Percentiles rank a stretch among this genome's conserved stretches.
These are phyloP conservation scores for Onygenales sp. DNA, from an alignment of 2,329 filamentous ascomycete genomes.

Conservation along the genomic window DNA sequence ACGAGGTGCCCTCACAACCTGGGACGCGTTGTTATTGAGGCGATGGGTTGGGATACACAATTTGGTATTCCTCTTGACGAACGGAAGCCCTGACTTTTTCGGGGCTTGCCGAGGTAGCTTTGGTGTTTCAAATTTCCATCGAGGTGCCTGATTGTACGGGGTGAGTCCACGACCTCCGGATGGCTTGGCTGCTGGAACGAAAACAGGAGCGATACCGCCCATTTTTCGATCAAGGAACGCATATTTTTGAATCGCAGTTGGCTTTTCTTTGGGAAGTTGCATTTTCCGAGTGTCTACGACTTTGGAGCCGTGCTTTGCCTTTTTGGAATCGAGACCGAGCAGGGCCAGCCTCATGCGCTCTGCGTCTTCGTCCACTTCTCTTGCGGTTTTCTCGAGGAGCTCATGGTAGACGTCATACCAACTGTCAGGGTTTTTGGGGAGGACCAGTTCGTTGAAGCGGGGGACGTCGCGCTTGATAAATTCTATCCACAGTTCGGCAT, in stretches of 20 bases:
- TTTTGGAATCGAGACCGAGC: constrained; percentile 48
- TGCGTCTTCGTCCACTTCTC: constrained; percentile 49
- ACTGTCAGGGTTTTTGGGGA: constrained; percentile 55
- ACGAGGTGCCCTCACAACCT: constrained; percentile 29
- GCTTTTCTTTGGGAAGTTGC: constrained; percentile 21
- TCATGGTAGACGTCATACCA: constrained; percentile 74
- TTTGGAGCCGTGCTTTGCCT: constrained; percentile 47
- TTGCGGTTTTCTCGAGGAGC: constrained; percentile 51
- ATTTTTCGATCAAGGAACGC: constrained; percentile 23
- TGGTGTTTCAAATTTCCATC: constrained; percentile 18
- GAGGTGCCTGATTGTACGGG: constrained; percentile 7
- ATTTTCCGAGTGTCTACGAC: constrained; percentile 41
- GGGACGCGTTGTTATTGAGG: constrained; percentile 28
- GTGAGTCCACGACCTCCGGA: constrained; percentile 1
- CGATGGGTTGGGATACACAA: constrained; percentile 33
- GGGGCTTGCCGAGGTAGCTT: constrained; percentile 13
- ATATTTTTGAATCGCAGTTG: constrained; percentile 22
- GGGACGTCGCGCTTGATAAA: constrained; percentile 73
- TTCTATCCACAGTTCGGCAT: constrained; percentile 64
- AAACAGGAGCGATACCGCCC: constrained; percentile 20
- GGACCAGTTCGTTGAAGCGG: constrained; percentile 54
- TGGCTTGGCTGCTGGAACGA: constrained; percentile 7
- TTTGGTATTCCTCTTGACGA: constrained; percentile 25
- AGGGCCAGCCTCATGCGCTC: constrained; percentile 49
- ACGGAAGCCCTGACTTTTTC: constrained; percentile 5